Percentiles rank a stretch among this genome's conserved stretches.
phyloP scores from a whole-genome alignment of 139 green algal species.

The Chlamydomonas urium region DNA sequence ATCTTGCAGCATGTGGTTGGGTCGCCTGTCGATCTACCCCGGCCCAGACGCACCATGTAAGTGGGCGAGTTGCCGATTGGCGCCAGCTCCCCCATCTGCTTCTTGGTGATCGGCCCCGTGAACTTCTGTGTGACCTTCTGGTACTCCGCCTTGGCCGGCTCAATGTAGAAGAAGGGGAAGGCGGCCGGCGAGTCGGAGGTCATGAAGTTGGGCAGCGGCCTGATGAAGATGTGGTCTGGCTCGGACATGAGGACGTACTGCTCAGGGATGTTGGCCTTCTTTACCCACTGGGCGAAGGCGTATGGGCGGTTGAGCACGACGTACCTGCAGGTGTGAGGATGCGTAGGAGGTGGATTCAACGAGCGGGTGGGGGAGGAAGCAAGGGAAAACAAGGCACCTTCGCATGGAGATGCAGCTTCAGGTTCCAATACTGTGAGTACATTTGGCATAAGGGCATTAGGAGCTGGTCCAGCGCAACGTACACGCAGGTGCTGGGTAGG shows the following conservation, averaged over 20 bases:
- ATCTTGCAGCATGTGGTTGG: too few relatives aligned
- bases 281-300: conserved; percentile 89
- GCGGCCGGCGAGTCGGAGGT: conserved; percentile 52
- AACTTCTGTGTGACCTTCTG: conserved; percentile 34
- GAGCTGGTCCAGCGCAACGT: too few relatives aligned
- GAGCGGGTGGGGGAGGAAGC: too few relatives aligned
- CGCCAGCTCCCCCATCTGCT: conserved; percentile 69
- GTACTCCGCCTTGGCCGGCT: conserved; percentile 44
- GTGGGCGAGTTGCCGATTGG: conserved; percentile 87
- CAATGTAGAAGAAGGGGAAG: conserved; percentile 99
- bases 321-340: too few relatives aligned
- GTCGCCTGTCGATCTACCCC: too few relatives aligned
- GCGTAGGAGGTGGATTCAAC: too few relatives aligned
- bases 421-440: too few relatives aligned
- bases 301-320: conserved; percentile 94
- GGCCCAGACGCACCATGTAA: too few relatives aligned
- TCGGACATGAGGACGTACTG: conserved; percentile 94
- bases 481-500: too few relatives aligned
- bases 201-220: conserved; percentile 94
- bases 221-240: conserved; percentile 93
- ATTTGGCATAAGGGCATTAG: too few relatives aligned
- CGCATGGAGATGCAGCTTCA: too few relatives aligned
- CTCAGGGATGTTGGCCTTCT: conserved; percentile 73
- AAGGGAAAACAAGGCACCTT: too few relatives aligned
- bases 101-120: conserved; percentile 22